Percentiles rank a stretch among this genome's conserved stretches.
These are phyloP conservation scores for Metarhizium guizhouense DNA, from an alignment of 2,329 filamentous ascomycete genomes.

Conservation along the genomic window DNA sequence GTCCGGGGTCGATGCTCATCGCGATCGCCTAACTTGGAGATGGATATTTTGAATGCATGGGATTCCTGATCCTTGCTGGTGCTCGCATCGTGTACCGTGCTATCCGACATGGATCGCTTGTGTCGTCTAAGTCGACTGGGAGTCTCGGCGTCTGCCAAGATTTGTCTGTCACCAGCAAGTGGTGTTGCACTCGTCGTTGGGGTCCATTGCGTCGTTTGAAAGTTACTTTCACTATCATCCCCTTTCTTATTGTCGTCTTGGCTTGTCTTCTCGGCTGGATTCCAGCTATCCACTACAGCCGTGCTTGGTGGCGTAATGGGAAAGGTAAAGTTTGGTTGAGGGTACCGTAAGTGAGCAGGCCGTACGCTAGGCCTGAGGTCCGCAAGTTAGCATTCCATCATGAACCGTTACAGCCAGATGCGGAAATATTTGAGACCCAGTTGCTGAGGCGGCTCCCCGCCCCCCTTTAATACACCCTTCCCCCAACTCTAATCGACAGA, in stretches of 20 bases:
- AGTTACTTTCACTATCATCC: not conserved
- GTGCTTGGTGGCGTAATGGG: conserved; percentile 52
- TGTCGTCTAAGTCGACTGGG: conserved; percentile 27
- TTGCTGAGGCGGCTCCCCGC: not conserved
- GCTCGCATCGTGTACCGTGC: conserved; percentile 59
- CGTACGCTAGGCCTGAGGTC: conserved; percentile 48
- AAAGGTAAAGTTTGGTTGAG: conserved; percentile 52
- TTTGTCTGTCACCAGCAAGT: conserved; percentile 23
- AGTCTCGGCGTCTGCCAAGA: conserved; percentile 20
- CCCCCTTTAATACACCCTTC: not conserved
- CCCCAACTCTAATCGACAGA: not conserved
- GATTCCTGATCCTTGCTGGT: conserved; percentile 45
- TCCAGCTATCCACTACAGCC: conserved; percentile 38
- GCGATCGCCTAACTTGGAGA: conserved; percentile 56
- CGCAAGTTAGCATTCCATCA: conserved; percentile 13
- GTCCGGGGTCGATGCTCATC: conserved; percentile 49
- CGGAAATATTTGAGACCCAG: not conserved
- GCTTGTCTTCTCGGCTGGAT: conserved; percentile 23
- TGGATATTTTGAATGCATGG: conserved; percentile 71
- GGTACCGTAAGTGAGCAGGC: conserved; percentile 51
- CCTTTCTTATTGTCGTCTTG: conserved; percentile 11
- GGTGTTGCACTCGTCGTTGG: conserved; percentile 30
- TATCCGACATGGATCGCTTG: conserved; percentile 65
- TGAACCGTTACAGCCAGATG: not conserved
- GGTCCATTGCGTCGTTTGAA: conserved; percentile 24